These are phyloP conservation scores for Bruguiera sexangula DNA, from an alignment of 345 rosid genomes.

Conservation along the genomic window DNA sequence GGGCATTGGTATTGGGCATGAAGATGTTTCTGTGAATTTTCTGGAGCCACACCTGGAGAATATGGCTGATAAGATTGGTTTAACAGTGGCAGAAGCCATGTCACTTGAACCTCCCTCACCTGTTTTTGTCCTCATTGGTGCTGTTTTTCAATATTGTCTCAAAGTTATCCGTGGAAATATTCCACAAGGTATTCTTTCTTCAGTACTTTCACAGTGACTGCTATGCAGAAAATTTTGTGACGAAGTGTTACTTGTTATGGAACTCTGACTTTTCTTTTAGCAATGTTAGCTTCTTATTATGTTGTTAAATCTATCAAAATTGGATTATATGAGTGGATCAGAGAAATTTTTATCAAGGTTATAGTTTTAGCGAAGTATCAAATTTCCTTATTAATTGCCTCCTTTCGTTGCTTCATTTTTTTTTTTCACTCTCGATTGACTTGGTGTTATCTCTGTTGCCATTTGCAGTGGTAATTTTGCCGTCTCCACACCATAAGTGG, in stretches of 20 bases:
- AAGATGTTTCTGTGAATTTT: constrained; percentile 73
- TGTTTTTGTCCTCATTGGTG: constrained; percentile 75
- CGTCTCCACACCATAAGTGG: constrained; percentile 81
- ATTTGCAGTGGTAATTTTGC: constrained; percentile 69
- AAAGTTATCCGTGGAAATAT: constrained; percentile 73
- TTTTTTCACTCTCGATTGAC: constrained; percentile 17
- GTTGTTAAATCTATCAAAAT: not conserved
- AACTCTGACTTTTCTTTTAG: not conserved
- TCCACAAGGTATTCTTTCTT: constrained; percentile 65
- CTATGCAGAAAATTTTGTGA: not conserved
- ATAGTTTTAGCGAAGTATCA: not conserved
- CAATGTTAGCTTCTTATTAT: not conserved
- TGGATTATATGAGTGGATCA: not conserved
- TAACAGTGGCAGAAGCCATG: constrained; percentile 98
- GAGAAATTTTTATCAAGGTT: not conserved
- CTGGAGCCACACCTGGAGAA: constrained; percentile 63
- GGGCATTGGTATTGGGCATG: constrained; percentile 83
- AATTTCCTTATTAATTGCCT: not conserved
- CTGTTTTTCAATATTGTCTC: constrained; percentile 60
- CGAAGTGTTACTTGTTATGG: not conserved
- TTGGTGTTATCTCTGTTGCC: constrained; percentile 22
- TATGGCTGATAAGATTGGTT: constrained; percentile 65
- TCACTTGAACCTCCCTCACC: constrained; percentile 90
- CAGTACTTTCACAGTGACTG: constrained; percentile 9
- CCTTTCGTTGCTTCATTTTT: constrained; percentile 4